Base-by-base conservation (phyloP, 768 basidiomycete species). In the Mycena chlorophos region DNA sequence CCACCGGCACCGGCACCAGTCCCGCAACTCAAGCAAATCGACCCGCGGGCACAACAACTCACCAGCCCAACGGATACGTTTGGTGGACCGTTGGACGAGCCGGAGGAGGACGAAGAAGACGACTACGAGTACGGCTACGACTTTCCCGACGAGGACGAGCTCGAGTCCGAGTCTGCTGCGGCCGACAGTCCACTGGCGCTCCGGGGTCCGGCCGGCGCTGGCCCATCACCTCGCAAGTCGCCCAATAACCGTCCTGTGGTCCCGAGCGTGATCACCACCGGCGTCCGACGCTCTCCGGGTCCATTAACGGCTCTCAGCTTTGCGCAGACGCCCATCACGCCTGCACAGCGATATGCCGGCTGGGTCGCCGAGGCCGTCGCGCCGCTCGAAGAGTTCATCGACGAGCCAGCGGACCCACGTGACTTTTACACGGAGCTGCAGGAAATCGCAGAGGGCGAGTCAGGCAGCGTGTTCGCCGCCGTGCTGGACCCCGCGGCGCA, bases 361-460 rank as follows among this genome's bases (percentile, higher is more conserved):
- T 88, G 86, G 86, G 73, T 87, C 10, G 82, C 82, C 0, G 75
- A 74, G 14, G 76, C 86, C 16, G 79, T 90, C 25, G 73, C 75
- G 34, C 83, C 86, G 1, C 72, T 86, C 22, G 80, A 78, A 43
- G 76, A 80, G 25, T 88, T 84, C 66, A 87, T 92, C 62, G 79
- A 86, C 60, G 79, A 84, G 46, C 66, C 73, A 1, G 68, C 81
- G 19, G 81, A 91, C 65, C 90, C 89, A 3, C 74, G 79, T 1
- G 75, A 80, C 3, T 78, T 81, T 54, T 92, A 88, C 68, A 71
- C 77, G 8, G 83, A 89, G 57, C 72, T 91, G 43, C 81, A 79
- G 51, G 91, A 91, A 71, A 86, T 94, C 26, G 91, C 89, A 0
- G 88, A 92, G 66, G 90, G 91, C 28, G 91, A 92, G 65, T 87